Evolutionary conservation across 768 basidiomycete species (phyloP).

Genomic region (Udeniomyces megalosporus): DNA sequence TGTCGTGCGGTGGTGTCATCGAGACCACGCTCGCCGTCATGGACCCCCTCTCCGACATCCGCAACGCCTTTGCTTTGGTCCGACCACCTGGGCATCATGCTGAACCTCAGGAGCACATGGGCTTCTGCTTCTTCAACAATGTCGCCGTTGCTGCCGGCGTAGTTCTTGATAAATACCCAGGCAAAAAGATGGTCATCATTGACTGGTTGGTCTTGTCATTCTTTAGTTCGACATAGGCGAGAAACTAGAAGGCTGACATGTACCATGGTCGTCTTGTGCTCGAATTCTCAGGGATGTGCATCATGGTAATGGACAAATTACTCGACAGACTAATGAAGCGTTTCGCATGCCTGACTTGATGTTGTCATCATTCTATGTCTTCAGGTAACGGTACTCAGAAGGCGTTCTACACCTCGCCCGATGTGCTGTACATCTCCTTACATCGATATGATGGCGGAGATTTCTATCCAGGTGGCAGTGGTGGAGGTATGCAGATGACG

Average conservation of each 20-base stretch:
- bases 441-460: conserved; percentile 84
- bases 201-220: conserved; percentile 59
- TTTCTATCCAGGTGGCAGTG: conserved; percentile 86
- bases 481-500: conserved; percentile 69
- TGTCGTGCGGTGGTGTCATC: conserved; percentile 90
- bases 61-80: conserved; percentile 86
- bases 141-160: conserved; percentile 82
- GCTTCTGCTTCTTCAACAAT: conserved; percentile 99
- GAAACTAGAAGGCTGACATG: background rate
- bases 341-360: no score
- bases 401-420: conserved; percentile 84
- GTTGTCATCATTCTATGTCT: background rate
- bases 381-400: conserved; percentile 92
- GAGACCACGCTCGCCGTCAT: conserved; percentile 68
- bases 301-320: no score
- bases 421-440: conserved; percentile 80
- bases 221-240: background rate
- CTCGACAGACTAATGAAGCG: no score
- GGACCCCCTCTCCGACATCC: conserved; percentile 30
- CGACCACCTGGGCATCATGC: conserved; percentile 97
- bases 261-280: conserved; percentile 7
- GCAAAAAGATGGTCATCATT: conserved; percentile 68
- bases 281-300: conserved; percentile 67
- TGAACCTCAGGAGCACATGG: conserved; percentile 96
- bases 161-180: conserved; percentile 48